Percentiles rank a stretch among this genome's conserved stretches.
Conservation (phyloP, 768 basidiomycete genomes). For the Butyriboletus loyo region DNA sequence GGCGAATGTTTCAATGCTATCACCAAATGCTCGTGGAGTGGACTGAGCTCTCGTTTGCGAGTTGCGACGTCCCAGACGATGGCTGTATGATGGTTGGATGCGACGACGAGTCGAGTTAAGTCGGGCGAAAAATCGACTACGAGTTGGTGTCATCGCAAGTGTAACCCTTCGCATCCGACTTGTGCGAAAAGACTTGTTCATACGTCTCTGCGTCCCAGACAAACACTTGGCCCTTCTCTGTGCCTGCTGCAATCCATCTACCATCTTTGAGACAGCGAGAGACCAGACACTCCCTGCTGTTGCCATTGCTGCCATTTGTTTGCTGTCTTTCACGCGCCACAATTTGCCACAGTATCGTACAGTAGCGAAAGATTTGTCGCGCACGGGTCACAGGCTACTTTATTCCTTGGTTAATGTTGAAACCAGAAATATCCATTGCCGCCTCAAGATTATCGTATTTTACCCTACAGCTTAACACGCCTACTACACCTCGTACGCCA, state of each 20-base stretch:
- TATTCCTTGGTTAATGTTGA: no score
- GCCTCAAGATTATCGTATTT: neutral
- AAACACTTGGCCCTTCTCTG: neutral
- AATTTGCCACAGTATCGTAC: no score
- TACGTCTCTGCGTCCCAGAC: constrained; percentile 4
- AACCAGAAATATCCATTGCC: no score
- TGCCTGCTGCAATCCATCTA: constrained; percentile 4
- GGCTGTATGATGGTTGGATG: no score
- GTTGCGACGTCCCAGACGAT: no score
- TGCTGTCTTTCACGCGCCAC: neutral
- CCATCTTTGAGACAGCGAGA: constrained; percentile 1
- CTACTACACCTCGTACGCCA: neutral
- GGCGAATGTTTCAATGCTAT: no score
- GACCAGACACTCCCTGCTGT: neutral
- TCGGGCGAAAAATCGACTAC: neutral
- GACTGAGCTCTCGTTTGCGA: no score
- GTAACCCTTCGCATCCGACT: no score
- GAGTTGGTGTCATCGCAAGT: no score
- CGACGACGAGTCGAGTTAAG: neutral
- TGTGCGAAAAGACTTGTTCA: neutral
- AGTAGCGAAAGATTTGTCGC: no score
- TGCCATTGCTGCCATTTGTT: neutral
- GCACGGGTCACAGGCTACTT: no score
- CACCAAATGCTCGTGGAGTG: no score
- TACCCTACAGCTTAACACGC: neutral